phyloP scores from a whole-genome alignment of 148 eudicot species.

The Camellia japonica region DNA sequence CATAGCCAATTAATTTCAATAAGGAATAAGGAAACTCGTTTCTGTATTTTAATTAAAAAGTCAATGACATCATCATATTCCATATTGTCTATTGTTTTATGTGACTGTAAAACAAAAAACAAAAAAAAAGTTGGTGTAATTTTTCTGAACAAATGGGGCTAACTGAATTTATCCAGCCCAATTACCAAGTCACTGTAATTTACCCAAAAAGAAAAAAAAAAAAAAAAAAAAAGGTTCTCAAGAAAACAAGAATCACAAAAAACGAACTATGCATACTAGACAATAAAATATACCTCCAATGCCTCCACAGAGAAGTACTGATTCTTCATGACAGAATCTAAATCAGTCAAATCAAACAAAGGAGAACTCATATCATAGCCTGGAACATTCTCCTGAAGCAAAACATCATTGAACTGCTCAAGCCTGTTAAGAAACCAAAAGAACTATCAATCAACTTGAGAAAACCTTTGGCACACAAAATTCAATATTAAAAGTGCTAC shows the following conservation, averaged over 20 bases:
- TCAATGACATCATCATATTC: too few species aligned
- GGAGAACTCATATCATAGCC: constrained; percentile 50
- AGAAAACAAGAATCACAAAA: not conserved
- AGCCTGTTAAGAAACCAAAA: constrained; percentile 46
- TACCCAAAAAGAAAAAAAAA: too few species aligned
- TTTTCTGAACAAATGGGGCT: too few species aligned
- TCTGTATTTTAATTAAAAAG: too few species aligned
- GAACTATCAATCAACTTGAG: not conserved
- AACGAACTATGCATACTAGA: not conserved
- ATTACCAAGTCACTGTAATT: too few species aligned
- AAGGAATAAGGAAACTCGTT: too few species aligned
- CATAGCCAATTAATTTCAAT: too few species aligned
- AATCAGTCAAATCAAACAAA: constrained; percentile 48
- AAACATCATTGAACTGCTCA: constrained; percentile 97
- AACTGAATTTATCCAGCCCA: too few species aligned
- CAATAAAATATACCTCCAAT: constrained; percentile 45
- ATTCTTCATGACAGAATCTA: constrained; percentile 36
- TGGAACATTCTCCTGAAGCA: constrained; percentile 65
- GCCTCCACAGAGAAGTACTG: constrained; percentile 39
- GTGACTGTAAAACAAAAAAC: too few species aligned
- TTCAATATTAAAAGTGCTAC: not conserved
- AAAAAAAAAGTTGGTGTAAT: too few species aligned
- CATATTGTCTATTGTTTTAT: too few species aligned
- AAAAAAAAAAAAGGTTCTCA: too few species aligned
- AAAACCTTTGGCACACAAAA: not conserved